Base-by-base conservation (phyloP, 257 asterid genomes). In the Solanum medicagineum region DNA sequence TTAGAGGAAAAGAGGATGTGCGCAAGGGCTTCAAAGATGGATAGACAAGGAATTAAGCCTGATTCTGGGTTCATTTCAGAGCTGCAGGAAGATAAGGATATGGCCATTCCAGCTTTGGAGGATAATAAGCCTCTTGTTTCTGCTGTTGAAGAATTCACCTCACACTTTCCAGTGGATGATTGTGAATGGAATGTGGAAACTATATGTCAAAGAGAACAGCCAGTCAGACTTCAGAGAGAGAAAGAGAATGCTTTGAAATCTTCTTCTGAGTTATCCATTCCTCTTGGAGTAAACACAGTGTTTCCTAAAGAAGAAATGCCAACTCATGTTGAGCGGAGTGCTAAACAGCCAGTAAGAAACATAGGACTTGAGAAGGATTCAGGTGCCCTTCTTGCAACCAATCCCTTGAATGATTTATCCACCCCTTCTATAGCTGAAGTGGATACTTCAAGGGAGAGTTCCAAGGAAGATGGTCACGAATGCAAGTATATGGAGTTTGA, bases 401-500 rank as follows among this genome's bases (percentile, higher is more conserved):
- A 42, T 20, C 55, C 80, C 54, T 20, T 20, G 53, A 71, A 71
- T 40, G 69, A 62, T 62, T 62, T 62, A 62, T 62, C 29, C 69
- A 62, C 36, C 16, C 69, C 69, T 62, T 62, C 69, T 62, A 22
- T 22, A 62, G 69, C 81, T 69, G 92, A 90, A 69, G 85, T 89
- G 92, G 85, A 89, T 81, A 88, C 65, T 87, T 87, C 91, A 79
- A 80, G 80, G 9, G 89, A 86, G 57, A 87, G 86, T 51, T 85
- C 85, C 49, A 92, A 89, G 74, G 94, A 93, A 77, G 87, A 77
- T 65, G 81, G 87, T 82, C 87, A 89, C 79, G 90, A 83, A 75
- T 87, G 84, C 45, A 93, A 91, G 75, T 92, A 92, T 80, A 87
- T 89, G 92, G 98, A 91, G 55, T 94, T 95, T 56, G 98, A 95